phyloP scores from a whole-genome alignment of 768 basidiomycete species.

The Suillus subalutaceus region DNA sequence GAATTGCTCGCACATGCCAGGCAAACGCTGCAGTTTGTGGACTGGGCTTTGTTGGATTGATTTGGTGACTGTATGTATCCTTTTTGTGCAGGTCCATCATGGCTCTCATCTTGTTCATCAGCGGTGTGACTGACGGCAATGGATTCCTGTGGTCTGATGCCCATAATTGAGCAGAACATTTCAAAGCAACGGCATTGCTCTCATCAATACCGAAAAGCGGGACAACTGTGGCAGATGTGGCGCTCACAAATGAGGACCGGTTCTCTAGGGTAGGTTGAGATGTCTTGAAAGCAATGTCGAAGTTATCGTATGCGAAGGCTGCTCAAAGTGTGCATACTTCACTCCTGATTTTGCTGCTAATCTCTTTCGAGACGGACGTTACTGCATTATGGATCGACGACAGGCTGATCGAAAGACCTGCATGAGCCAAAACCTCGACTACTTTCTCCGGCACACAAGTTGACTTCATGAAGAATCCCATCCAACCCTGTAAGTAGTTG shows the following conservation, averaged over 20 bases:
- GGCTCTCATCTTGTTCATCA: background rate
- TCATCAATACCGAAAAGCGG: background rate
- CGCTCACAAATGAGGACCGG: background rate
- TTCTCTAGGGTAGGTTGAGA: constrained; percentile 18
- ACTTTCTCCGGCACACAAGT: constrained; percentile 21
- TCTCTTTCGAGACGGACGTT: constrained; percentile 31
- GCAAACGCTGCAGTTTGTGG: background rate
- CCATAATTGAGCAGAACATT: background rate
- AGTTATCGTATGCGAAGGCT: constrained; percentile 44
- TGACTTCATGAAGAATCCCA: no score
- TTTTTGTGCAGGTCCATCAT: background rate
- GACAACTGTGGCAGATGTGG: background rate
- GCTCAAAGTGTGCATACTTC: constrained; percentile 29
- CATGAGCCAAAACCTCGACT: constrained; percentile 32
- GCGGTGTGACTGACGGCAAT: background rate
- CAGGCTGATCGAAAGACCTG: constrained; percentile 34
- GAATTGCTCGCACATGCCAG: background rate
- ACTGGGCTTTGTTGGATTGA: background rate
- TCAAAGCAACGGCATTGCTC: background rate
- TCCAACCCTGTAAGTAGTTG: no score
- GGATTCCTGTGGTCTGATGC: background rate
- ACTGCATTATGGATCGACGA: constrained; percentile 28
- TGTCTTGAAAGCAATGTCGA: constrained; percentile 41
- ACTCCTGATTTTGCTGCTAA: constrained; percentile 17
- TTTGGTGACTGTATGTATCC: constrained; percentile 7